A percentile compares a stretch with the other conserved stretches of the same genome.
phyloP scores from a whole-genome alignment of 352 stramenopile species.

The Globisporangium camurandrum region DNA sequence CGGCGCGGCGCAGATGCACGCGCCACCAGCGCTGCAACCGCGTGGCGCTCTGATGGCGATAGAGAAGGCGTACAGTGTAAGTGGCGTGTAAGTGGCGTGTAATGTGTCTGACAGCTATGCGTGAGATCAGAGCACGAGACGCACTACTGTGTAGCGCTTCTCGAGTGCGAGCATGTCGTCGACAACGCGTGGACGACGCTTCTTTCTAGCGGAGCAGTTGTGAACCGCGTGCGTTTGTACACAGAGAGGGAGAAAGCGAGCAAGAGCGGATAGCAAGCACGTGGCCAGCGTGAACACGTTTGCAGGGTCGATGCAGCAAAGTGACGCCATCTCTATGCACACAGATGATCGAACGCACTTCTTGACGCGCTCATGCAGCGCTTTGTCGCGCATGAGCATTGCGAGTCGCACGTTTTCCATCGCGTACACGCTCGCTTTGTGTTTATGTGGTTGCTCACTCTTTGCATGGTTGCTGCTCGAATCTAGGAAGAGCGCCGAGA shows the following conservation, averaged over 20 bases:
- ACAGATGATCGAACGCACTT: conserved; percentile 15
- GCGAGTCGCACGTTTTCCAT: conserved; percentile 54
- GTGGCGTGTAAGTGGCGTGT: too few relatives aligned
- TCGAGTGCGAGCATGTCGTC: conserved; percentile 70
- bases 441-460: conserved; percentile 4
- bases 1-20: conserved; percentile 22
- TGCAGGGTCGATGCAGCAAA: neutral
- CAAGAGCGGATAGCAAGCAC: neutral
- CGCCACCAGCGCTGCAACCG: conserved; percentile 59
- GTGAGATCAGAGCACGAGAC: too few relatives aligned
- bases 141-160: conserved; percentile 34
- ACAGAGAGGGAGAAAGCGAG: too few relatives aligned
- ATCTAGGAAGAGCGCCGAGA: neutral
- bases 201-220: conserved; percentile 24
- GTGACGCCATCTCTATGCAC: neutral
- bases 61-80: neutral
- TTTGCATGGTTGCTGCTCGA: neutral
- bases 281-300: neutral
- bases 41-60: conserved; percentile 19
- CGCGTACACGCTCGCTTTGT: conserved; percentile 34
- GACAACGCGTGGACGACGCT: conserved; percentile 44
- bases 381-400: conserved; percentile 34
- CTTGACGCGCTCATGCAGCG: conserved; percentile 25
- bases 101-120: neutral
- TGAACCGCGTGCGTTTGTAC: too few relatives aligned